Percentiles rank a stretch among this genome's conserved stretches.
phyloP scores from a whole-genome alignment of 2,329 filamentous ascomycete genomes.

The Fusarium sp. region DNA sequence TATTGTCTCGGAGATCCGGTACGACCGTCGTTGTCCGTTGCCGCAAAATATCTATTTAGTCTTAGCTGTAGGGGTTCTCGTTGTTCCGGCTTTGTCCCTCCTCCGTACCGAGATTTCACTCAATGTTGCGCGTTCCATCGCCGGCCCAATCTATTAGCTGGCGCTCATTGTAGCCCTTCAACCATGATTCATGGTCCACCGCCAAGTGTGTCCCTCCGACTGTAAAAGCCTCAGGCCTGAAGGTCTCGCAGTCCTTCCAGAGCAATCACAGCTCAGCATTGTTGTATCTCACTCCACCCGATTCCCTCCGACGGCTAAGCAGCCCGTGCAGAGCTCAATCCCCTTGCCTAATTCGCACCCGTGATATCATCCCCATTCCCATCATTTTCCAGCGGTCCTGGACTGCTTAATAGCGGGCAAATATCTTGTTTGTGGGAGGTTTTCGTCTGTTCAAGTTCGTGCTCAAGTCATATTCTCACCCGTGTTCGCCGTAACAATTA shows the following conservation, averaged over 20 bases:
- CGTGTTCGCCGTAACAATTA: conserved; percentile 41
- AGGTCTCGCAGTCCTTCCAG: conserved; percentile 37
- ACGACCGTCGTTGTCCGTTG: conserved; percentile 42
- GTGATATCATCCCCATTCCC: conserved; percentile 16
- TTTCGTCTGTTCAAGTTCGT: conserved; percentile 5
- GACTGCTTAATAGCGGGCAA: conserved; percentile 7
- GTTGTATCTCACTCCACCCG: conserved; percentile 47
- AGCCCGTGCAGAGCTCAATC: conserved; percentile 40
- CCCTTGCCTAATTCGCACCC: conserved; percentile 44
- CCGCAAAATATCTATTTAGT: conserved; percentile 31
- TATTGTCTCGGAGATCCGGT: conserved; percentile 39
- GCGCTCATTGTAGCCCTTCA: conserved; percentile 35
- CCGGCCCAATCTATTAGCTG: conserved; percentile 37
- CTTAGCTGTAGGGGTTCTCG: conserved; percentile 33
- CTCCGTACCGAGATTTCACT: conserved; percentile 43
- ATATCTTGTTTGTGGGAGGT: neutral
- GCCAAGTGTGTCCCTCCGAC: conserved; percentile 45
- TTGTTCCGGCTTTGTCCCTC: conserved; percentile 41
- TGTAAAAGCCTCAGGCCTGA: conserved; percentile 49
- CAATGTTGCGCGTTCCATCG: conserved; percentile 44
- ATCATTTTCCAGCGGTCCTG: conserved; percentile 18
- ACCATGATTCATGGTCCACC: conserved; percentile 50
- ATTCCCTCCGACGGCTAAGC: conserved; percentile 48
- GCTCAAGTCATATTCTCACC: conserved; percentile 30
- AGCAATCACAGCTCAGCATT: conserved; percentile 45